Base-by-base conservation (phyloP, 2,329 filamentous ascomycete species). In the Cercospora nicotianae region DNA sequence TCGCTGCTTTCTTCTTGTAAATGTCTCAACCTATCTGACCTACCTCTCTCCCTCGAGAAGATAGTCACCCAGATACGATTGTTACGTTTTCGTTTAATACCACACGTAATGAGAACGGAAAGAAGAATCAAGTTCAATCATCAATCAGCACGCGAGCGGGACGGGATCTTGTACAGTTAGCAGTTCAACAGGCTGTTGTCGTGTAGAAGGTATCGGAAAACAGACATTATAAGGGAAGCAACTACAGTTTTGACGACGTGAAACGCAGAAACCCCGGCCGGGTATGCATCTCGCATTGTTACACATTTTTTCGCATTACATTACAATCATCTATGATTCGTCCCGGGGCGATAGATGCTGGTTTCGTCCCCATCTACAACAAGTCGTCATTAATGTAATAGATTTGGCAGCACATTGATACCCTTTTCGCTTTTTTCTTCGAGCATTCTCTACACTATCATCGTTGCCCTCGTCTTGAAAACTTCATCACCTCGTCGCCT, bases 1-100 rank as follows among this genome's bases (percentile, higher is more conserved):
- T 71, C 65, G 70, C 65, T 61, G 70, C 70, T 64, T 60, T 72
- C 69, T 70, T 72, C 69, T 66, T 72, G 70, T 72, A 71, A 68
- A 65, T 64, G 33, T 64, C 51, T 31, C 42, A 58, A 58, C 62
- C 28, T 31, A 31, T 64, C 23, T 28, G 39, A 36, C 30, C 30
- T 33, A 13, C n/a, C 8, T 18, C 57, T 36, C 20, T 18, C 9
- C 28, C 20, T 31, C 7, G 39, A 28, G 30, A 28, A 5, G 28
- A 5, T 28, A 20, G 26, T 5, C 26, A 42, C 26, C 16, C n/a
- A 26, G 53, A 31, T 58, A 58, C 53, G 53, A 58, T 30, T 31
- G 30, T 30, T 58, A 58, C 53, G 30, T 30, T 58, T 58, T 18
- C 26, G 16, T 28, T 28, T 30, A 30, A 58, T 33, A 30, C n/a